phyloP scores from a whole-genome alignment of 495 filamentous ascomycete genomes.

The Penicillium odoratum region DNA sequence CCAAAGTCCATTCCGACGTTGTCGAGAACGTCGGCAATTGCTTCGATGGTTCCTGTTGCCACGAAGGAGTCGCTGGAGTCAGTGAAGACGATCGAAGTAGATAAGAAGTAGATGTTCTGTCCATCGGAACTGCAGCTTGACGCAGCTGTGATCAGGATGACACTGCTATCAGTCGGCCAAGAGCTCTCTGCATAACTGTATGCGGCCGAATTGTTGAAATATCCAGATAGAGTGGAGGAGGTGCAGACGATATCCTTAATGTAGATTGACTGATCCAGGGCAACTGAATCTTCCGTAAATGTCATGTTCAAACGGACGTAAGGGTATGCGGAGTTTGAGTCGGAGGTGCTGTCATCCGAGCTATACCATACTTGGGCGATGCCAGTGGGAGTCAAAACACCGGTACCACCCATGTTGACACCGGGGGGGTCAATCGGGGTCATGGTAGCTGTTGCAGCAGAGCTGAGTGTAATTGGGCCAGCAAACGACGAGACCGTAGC shows the following conservation, averaged over 20 bases:
- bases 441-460: background rate
- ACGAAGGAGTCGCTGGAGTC: background rate
- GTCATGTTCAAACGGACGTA: background rate
- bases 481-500: background rate
- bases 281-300: background rate
- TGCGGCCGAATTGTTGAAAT: background rate
- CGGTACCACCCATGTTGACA: background rate
- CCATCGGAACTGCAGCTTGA: background rate
- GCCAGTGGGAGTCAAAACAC: background rate
- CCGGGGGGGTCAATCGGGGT: background rate
- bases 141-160: background rate
- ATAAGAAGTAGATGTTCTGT: background rate
- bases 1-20: background rate
- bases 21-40: background rate
- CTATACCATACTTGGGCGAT: background rate
- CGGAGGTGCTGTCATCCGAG: background rate
- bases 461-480: background rate
- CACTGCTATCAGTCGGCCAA: background rate
- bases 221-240: background rate
- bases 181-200: background rate
- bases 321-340: background rate
- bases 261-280: background rate
- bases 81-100: background rate
- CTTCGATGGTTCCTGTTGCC: background rate
- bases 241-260: background rate